A percentile compares a stretch with the other conserved stretches of the same genome.
These are phyloP conservation scores for Vanrija pseudolonga DNA, from an alignment of 1,284 basidiomycete species.

Conservation along the genomic window DNA sequence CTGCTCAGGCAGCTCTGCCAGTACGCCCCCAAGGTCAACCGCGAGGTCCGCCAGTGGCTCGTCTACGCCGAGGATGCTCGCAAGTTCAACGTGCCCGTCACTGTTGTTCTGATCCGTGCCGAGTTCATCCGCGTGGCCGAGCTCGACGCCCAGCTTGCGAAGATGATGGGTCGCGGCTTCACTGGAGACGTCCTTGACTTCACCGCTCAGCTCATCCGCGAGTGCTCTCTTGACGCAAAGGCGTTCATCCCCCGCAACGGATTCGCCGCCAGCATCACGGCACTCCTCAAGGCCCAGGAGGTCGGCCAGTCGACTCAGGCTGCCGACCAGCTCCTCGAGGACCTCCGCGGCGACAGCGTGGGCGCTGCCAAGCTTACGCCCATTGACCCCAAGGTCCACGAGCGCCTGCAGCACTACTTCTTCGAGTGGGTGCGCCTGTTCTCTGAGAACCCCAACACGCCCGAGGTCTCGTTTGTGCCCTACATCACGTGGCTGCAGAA, in stretches of 20 bases:
- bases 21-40: slow-evolving; percentile 84
- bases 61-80: slow-evolving; percentile 96
- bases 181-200: slow-evolving; percentile 77
- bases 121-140: slow-evolving; percentile 73
- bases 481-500: slow-evolving; percentile 95
- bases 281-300: slow-evolving; percentile 60
- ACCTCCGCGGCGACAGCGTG: slow-evolving; percentile 28
- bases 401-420: slow-evolving; percentile 58
- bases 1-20: slow-evolving; percentile 86
- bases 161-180: slow-evolving; percentile 71
- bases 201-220: slow-evolving; percentile 76
- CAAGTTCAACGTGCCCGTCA: slow-evolving; percentile 94
- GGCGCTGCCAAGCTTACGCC: slow-evolving; percentile 23
- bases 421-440: slow-evolving; percentile 91
- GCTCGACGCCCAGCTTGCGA: slow-evolving; percentile 88
- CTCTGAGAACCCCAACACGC: slow-evolving; percentile 60
- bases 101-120: slow-evolving; percentile 78
- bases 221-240: slow-evolving; percentile 74
- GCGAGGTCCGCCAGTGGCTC: slow-evolving; percentile 96
- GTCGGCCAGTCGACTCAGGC: slow-evolving; percentile 31
- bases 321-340: slow-evolving; percentile 47
- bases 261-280: slow-evolving; percentile 76
- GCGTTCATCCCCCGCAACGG: slow-evolving; percentile 72
- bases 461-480: slow-evolving; percentile 95
- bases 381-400: slow-evolving; percentile 50